Evolutionary conservation across 208 protist genomes (phyloP).

Genomic region (Strigomonas culicis): DNA sequence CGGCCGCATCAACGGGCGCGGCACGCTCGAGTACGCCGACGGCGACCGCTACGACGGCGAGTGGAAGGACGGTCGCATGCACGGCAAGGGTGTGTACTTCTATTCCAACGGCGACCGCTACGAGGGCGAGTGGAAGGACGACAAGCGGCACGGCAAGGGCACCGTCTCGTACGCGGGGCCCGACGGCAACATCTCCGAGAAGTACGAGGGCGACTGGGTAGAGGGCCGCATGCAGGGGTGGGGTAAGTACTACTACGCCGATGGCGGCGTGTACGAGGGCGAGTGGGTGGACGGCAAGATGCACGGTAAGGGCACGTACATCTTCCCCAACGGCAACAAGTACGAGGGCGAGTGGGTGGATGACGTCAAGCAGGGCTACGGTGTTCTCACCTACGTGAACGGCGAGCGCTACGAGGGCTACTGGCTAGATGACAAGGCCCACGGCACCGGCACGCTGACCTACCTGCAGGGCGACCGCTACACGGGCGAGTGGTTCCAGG

Average conservation of each 20-base stretch:
- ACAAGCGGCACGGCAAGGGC: conserved; percentile 92
- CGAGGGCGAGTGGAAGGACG: conserved; percentile 92
- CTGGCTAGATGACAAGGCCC: conserved; percentile 89
- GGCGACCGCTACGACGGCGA: conserved; percentile 92
- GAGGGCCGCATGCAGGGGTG: conserved; percentile 93
- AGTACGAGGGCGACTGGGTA: conserved; percentile 94
- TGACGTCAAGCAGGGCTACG: conserved; percentile 91
- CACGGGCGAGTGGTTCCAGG: conserved; percentile 88
- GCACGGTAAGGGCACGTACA: conserved; percentile 90
- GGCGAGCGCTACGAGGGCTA: conserved; percentile 88
- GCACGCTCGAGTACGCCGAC: conserved; percentile 86
- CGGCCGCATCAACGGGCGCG: conserved; percentile 90
- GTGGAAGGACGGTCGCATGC: conserved; percentile 93
- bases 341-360: conserved; percentile 94
- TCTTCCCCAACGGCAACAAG: conserved; percentile 94
- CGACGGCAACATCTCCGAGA: conserved; percentile 90
- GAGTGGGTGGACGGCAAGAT: conserved; percentile 91
- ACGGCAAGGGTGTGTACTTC: conserved; percentile 88
- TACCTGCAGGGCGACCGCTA: conserved; percentile 92
- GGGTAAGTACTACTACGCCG: conserved; percentile 93
- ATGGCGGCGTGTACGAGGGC: conserved; percentile 91
- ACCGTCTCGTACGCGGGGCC: conserved; percentile 86
- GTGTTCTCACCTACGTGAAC: conserved; percentile 86
- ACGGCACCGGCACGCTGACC: conserved; percentile 86
- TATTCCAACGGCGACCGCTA: conserved; percentile 90